Evolutionary conservation across 2,329 filamentous ascomycete genomes (phyloP), one percentile per base, ranked within the genome.

Genomic region (Hymenoscyphus fructigenus): DNA sequence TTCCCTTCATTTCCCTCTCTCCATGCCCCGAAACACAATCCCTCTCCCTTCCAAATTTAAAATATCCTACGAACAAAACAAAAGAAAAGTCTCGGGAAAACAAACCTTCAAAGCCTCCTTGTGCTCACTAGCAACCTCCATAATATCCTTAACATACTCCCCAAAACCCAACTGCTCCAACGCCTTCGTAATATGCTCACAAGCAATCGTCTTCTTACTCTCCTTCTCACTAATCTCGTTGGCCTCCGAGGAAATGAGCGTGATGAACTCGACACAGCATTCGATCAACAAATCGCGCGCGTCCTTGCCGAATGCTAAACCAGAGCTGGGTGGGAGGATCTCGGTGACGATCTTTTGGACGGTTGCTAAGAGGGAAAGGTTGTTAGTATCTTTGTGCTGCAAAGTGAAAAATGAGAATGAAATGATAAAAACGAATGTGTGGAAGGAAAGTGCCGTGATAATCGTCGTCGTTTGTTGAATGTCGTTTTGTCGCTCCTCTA

Each of bases 191-290:
- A 99, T 96, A 80, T 99, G 95, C 74, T 99, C 95, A 78, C 92
- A 96, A 14, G 94, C 94, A 72, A 99, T 99, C 3, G 95, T 99
- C 85, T 99, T 99, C 83, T 99, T 99, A 59, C 93, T 92, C 75
- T 99, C 95, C 79, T 97, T 97, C 78, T 99, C 95, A 14, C 93
- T 96, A 69, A 99, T 99, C 74, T 99, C 95, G 79, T 99, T 99
- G 68, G 95, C 95, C 81, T 99, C 94, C 58, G 92, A 96, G n/a
- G 93, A 97, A 72, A 99, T 91, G 74, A 99, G 87, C 20, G 95
- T 98, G 78, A 99, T 97, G 78, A 99, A 99, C 78, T 99, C 95
- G 74, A 99, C 94, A 75, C 95, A 99, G 81, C 95, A 98, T 81
- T 98, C 95, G 74, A 99, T 99, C 61, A 99, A 84, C 2, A 98